A percentile compares a stretch with the other conserved stretches of the same genome.
Evolutionary conservation across 129 eudicot species (phyloP).

Genomic region (Artemisia argyi): DNA sequence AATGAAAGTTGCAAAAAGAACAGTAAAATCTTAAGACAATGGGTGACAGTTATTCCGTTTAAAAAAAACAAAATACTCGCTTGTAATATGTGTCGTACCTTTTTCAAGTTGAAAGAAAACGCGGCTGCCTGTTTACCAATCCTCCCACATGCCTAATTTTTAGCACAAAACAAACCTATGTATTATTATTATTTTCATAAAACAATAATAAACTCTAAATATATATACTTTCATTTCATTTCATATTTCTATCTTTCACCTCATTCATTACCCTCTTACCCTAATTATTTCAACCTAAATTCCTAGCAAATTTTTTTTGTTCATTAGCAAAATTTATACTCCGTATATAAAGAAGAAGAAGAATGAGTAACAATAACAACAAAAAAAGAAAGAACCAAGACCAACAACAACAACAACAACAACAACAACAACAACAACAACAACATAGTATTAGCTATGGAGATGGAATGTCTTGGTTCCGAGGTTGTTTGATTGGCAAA

Average conservation of each 20-base stretch:
- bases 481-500: constrained; percentile 73
- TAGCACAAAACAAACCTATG: too few species aligned
- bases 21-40: constrained; percentile 16
- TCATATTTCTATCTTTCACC: background rate
- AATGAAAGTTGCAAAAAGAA: constrained; percentile 10
- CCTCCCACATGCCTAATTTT: constrained; percentile 38
- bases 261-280: constrained; percentile 29
- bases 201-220: constrained; percentile 29
- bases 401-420: too few species aligned
- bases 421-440: constrained; percentile 3
- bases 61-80: too few species aligned
- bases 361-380: constrained; percentile 16
- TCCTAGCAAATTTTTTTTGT: background rate
- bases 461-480: constrained; percentile 75
- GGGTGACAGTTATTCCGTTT: constrained; percentile 26
- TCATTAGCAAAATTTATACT: background rate
- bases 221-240: background rate
- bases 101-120: constrained; percentile 33
- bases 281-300: constrained; percentile 9
- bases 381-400: constrained; percentile 6
- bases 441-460: constrained; percentile 48
- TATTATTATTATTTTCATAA: too few species aligned
- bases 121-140: constrained; percentile 41
- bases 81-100: background rate
- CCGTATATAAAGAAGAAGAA: constrained; percentile 1